Percentiles rank a stretch among this genome's conserved stretches.
phyloP scores from a whole-genome alignment of 208 protist species.

The Wallacemonas collosoma region DNA sequence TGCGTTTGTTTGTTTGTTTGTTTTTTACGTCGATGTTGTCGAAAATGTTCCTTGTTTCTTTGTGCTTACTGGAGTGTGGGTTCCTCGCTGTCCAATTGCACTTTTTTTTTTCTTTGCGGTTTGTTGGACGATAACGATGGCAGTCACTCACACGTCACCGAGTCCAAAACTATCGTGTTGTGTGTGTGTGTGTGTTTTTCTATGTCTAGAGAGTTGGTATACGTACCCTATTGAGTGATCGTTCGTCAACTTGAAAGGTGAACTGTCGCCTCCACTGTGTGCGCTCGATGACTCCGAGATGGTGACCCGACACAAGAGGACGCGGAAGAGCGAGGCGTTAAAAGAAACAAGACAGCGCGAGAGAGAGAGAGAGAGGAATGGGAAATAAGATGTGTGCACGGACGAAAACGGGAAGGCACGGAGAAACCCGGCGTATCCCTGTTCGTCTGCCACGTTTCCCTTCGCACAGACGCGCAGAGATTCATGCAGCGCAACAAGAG shows the following conservation, averaged over 20 bases:
- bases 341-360: neutral
- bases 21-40: neutral
- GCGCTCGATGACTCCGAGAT: neutral
- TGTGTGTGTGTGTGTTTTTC: constrained; percentile 16
- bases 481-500: too few relatives aligned
- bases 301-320: neutral
- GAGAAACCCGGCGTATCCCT: too few relatives aligned
- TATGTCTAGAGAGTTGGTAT: constrained; percentile 9
- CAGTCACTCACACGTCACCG: neutral
- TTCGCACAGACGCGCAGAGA: too few relatives aligned
- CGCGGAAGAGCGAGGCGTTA: neutral
- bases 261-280: neutral
- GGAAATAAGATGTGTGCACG: neutral
- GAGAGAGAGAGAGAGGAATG: constrained; percentile 13
- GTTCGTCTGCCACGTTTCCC: too few relatives aligned
- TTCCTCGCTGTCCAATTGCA: too few relatives aligned
- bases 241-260: neutral
- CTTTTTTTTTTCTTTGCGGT: neutral
- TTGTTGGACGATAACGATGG: neutral
- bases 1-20: neutral
- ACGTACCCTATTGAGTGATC: neutral
- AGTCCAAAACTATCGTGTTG: neutral
- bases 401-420: neutral
- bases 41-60: too few relatives aligned
- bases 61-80: too few relatives aligned